Base-by-base conservation (phyloP, 768 basidiomycete genomes). In the Mycena olivaceomarginata region DNA sequence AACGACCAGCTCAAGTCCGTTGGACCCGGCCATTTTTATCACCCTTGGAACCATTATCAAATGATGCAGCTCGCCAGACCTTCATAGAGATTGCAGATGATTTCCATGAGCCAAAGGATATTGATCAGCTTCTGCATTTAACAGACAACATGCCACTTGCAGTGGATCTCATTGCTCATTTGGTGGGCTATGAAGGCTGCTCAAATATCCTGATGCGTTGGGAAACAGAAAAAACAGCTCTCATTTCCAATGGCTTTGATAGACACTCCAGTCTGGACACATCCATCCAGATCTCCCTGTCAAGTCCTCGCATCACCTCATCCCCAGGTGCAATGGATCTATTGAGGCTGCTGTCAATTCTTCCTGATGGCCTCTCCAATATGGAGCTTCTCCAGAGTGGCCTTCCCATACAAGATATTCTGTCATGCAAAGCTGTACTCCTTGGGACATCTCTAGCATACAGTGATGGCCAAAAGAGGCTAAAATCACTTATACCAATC, bases 31-130 rank as follows among this genome's bases (percentile, higher is more conserved):
- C 31, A 31, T 31, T 31, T 31, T 31, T 31, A 31, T 4, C 31
- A 31, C 31, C 31, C 31, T 31, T 31, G 2, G 31, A 31, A 31
- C 31, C 31, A 16, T 59, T 15, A 16, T 74, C 5, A 37, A 9
- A 60, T 60, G 73, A 74, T 16, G 73, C 73, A 7, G 73, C 73
- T 39, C 73, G 57, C 11, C 43, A 45, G 43, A 45, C 15, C 43
- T 45, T 45, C 43, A 15, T 15, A 10, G 43, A 45, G 10, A 45
- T 45, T 15, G 37, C 56, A 51, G 48, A 74, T 63, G 41, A 65
- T 20, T 6, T 16, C 2, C 41, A 46, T 22, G 40, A 60, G 5
- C 20, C 2, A 0, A 10, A 25, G 13, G 59, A 68, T 2, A 41
- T 74, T 25, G 1, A 63, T 5, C 20, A 59, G n/a, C 43, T 74